Evolutionary conservation across 2,329 filamentous ascomycete genomes (phyloP).

Genomic region (Blastomyces percursus): DNA sequence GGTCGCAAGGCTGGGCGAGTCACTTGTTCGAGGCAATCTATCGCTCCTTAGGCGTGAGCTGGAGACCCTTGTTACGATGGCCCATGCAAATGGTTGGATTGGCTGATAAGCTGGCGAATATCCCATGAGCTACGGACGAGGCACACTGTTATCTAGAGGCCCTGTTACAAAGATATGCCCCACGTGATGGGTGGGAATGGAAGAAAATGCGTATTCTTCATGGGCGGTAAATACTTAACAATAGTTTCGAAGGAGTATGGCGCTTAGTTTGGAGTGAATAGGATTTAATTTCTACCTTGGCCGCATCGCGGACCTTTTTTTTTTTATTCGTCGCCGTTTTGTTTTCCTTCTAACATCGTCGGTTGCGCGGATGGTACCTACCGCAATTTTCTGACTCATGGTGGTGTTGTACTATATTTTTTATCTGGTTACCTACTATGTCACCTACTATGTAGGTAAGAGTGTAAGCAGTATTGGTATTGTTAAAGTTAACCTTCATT

Average conservation of each 20-base stretch:
- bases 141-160: not conserved
- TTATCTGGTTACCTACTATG: no score
- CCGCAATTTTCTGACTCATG: no score
- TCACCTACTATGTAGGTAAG: no score
- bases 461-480: no score
- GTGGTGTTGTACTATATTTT: no score
- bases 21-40: constrained; percentile 54
- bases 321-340: no score
- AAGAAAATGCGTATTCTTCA: not conserved
- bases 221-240: not conserved
- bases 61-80: constrained; percentile 18
- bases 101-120: not conserved
- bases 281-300: no score
- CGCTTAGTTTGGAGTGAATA: not conserved
- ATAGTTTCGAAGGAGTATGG: not conserved
- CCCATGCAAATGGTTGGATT: constrained; percentile 18
- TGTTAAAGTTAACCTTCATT: not conserved
- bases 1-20: constrained; percentile 55
- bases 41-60: constrained; percentile 14
- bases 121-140: not conserved
- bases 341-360: no score
- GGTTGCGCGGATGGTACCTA: no score
- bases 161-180: not conserved
- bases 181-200: not conserved
- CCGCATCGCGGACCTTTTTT: no score